These are phyloP conservation scores for Aegilops tauschii DNA, from an alignment of 176 grass and related monocot genomes.

Conservation along the genomic window DNA sequence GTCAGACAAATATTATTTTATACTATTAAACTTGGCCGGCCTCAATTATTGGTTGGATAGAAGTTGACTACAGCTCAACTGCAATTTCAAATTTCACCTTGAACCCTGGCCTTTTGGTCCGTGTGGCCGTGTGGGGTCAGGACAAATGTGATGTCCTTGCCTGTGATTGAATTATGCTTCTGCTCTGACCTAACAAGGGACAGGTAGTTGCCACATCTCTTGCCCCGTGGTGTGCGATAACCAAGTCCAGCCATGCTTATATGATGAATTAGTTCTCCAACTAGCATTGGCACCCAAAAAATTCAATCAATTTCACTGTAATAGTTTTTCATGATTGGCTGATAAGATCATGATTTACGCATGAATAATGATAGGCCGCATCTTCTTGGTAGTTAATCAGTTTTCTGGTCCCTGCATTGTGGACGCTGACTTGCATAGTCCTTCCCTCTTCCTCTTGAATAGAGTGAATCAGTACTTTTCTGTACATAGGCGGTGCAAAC, in stretches of 20 bases:
- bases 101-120: not conserved
- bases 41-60: slow-evolving; percentile 37
- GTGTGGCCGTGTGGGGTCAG: slow-evolving; percentile 1
- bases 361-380: slow-evolving; percentile 6
- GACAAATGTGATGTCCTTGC: slow-evolving; percentile 18
- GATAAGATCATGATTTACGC: slow-evolving; percentile 10
- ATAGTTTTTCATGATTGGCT: slow-evolving; percentile 7
- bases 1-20: slow-evolving; percentile 3
- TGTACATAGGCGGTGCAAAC: not conserved
- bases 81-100: not conserved
- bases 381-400: slow-evolving; percentile 26
- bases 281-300: not conserved
- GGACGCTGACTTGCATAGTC: not conserved
- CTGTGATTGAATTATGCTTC: not conserved
- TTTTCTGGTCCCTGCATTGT: slow-evolving; percentile 28
- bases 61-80: slow-evolving; percentile 2
- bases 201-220: slow-evolving; percentile 12
- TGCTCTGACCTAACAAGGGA: slow-evolving; percentile 3
- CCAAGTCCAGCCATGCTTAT: slow-evolving; percentile 4
- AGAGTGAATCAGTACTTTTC: slow-evolving; percentile 1
- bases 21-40: not conserved
- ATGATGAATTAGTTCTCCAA: slow-evolving; percentile 9
- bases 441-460: slow-evolving; percentile 19
- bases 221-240: not conserved
- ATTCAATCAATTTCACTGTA: not conserved